Percentiles rank a stretch among this genome's conserved stretches.
phyloP scores from a whole-genome alignment of 1,284 basidiomycete genomes.

The Sanghuangporus baumii region DNA sequence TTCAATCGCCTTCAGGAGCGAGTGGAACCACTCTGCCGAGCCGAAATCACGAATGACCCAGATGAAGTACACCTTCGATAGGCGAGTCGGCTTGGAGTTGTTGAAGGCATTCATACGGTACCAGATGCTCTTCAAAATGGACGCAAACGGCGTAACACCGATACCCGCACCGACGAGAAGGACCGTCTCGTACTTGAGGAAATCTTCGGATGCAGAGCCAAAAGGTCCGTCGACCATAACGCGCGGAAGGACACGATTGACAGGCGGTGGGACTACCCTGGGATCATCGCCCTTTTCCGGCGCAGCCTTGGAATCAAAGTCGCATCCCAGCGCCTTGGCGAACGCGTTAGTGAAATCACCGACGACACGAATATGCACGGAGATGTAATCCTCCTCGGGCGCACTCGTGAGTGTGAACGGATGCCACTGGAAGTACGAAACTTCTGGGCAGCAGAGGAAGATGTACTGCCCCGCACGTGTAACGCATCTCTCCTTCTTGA shows the following conservation, averaged over 20 bases:
- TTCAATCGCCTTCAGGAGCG: conserved; percentile 86
- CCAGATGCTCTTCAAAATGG: conserved; percentile 91
- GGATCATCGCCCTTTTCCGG: conserved; percentile 39
- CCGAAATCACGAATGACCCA: conserved; percentile 89
- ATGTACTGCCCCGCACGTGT: conserved; percentile 84
- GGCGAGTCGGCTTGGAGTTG: conserved; percentile 62
- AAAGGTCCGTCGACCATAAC: conserved; percentile 90
- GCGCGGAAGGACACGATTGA: conserved; percentile 73
- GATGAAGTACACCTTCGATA: conserved; percentile 82
- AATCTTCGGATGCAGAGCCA: conserved; percentile 81
- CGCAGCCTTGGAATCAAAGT: conserved; percentile 54
- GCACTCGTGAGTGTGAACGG: conserved; percentile 89
- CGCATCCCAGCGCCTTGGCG: conserved; percentile 77
- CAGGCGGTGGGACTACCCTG: conserved; percentile 54
- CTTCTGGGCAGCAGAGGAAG: conserved; percentile 79
- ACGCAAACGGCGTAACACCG: conserved; percentile 90
- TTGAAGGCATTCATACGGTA: conserved; percentile 86
- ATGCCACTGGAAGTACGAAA: conserved; percentile 93
- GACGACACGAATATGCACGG: conserved; percentile 81
- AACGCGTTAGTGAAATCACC: conserved; percentile 85
- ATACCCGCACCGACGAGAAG: conserved; percentile 86
- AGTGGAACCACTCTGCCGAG: conserved; percentile 88
- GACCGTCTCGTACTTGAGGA: conserved; percentile 80
- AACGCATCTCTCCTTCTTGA: conserved; percentile 86
- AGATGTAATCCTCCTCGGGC: conserved; percentile 88